Evolutionary conservation across 768 basidiomycete genomes (phyloP).

Genomic region (Podaxis mareebaensis): DNA sequence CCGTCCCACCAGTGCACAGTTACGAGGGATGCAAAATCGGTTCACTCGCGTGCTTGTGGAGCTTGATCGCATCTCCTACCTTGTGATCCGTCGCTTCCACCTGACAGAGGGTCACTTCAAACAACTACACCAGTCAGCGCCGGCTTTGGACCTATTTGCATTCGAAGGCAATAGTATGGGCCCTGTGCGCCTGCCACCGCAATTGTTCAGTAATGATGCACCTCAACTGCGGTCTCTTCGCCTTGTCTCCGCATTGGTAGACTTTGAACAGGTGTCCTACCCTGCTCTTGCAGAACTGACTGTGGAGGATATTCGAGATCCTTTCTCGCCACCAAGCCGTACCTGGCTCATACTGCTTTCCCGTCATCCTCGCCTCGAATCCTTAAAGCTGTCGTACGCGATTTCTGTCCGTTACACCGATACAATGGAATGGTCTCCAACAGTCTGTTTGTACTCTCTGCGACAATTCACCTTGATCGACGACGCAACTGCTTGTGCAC

Average conservation of each 20-base stretch:
- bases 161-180: not conserved
- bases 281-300: not conserved
- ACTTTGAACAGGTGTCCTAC: not conserved
- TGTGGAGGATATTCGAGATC: not conserved
- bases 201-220: conserved; percentile 1
- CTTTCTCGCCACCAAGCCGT: not conserved
- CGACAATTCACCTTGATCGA: not conserved
- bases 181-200: not conserved
- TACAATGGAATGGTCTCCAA: not conserved
- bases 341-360: not conserved
- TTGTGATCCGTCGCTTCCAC: not conserved
- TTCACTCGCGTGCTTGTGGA: conserved; percentile 1
- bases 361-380: not conserved
- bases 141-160: not conserved
- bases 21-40: not conserved
- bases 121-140: not conserved
- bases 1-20: not conserved
- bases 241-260: not conserved
- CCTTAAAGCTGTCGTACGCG: not conserved
- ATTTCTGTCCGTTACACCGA: not conserved
- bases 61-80: conserved; percentile 2
- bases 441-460: not conserved
- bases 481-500: not conserved
- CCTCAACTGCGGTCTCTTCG: not conserved
- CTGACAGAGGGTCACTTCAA: not conserved